These are phyloP conservation scores for Candida piceae DNA, from an alignment of 805 yeast species.

Conservation along the genomic window DNA sequence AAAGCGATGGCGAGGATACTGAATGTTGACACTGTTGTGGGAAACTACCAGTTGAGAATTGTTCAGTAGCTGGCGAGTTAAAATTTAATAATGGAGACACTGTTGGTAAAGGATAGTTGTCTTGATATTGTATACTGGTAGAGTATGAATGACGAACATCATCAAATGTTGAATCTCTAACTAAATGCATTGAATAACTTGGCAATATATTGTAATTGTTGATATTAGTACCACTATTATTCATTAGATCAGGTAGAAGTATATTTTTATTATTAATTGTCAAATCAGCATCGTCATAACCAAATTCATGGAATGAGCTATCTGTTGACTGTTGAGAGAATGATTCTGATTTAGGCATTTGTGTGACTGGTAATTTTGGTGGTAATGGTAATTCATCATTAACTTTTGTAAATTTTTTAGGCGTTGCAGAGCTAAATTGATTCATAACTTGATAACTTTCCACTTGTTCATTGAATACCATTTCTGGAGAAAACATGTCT, in stretches of 20 bases:
- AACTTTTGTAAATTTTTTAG: neutral
- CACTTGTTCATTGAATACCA: conserved; percentile 25
- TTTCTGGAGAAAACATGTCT: conserved; percentile 25
- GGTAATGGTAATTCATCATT: neutral
- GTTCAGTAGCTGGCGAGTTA: neutral
- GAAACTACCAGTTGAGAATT: neutral
- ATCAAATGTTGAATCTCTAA: conserved; percentile 14
- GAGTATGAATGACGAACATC: conserved; percentile 7
- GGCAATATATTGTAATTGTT: no score
- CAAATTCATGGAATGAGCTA: conserved; percentile 19
- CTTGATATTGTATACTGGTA: conserved; percentile 3
- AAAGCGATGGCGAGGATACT: conserved; percentile 4
- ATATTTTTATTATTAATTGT: no score
- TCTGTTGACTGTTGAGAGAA: neutral
- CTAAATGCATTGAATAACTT: conserved; percentile 24
- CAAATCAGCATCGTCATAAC: conserved; percentile 24
- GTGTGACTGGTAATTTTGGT: conserved; percentile 1
- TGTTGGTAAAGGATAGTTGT: conserved; percentile 7
- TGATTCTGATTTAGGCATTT: conserved; percentile 10
- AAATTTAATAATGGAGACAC: conserved; percentile 6
- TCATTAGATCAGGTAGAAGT: no score
- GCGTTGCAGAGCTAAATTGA: neutral
- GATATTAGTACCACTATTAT: no score
- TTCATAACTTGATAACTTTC: conserved; percentile 19
- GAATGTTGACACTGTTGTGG: neutral